Percentiles rank a stretch among this genome's conserved stretches.
phyloP scores from a whole-genome alignment of 116 monocot genomes.

The Papilionanthe hybrid region DNA sequence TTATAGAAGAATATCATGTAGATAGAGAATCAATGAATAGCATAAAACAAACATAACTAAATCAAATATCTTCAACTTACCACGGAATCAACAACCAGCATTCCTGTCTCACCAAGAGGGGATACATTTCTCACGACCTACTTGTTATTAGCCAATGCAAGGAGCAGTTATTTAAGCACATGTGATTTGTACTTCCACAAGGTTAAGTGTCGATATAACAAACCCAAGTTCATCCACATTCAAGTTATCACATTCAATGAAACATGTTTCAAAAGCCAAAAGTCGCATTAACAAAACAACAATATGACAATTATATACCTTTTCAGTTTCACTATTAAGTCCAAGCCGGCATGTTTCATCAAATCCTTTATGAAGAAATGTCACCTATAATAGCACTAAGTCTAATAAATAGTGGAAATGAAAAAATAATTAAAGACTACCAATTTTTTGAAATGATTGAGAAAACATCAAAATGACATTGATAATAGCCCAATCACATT shows the following conservation, averaged over 20 bases:
- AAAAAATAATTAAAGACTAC: neutral
- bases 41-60: slow-evolving; percentile 4
- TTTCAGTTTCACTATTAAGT: slow-evolving; percentile 75
- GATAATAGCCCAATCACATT: slow-evolving; percentile 3
- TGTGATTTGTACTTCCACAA: neutral
- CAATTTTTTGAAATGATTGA: neutral
- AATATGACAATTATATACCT: slow-evolving; percentile 30
- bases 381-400: slow-evolving; percentile 35
- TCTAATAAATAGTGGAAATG: neutral
- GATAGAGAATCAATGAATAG: slow-evolving; percentile 5
- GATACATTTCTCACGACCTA: slow-evolving; percentile 80
- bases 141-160: slow-evolving; percentile 10
- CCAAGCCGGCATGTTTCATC: slow-evolving; percentile 93
- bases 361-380: slow-evolving; percentile 92
- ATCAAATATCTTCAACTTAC: slow-evolving; percentile 31
- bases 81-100: slow-evolving; percentile 94
- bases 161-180: slow-evolving; percentile 14
- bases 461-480: neutral
- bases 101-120: slow-evolving; percentile 70
- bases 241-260: neutral
- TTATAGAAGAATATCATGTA: slow-evolving; percentile 7
- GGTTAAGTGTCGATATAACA: neutral
- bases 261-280: neutral
- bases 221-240: neutral
- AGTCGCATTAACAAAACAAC: neutral